phyloP scores from a whole-genome alignment of 371 early-diverging fungal species.

The Apophysomyces sp. region DNA sequence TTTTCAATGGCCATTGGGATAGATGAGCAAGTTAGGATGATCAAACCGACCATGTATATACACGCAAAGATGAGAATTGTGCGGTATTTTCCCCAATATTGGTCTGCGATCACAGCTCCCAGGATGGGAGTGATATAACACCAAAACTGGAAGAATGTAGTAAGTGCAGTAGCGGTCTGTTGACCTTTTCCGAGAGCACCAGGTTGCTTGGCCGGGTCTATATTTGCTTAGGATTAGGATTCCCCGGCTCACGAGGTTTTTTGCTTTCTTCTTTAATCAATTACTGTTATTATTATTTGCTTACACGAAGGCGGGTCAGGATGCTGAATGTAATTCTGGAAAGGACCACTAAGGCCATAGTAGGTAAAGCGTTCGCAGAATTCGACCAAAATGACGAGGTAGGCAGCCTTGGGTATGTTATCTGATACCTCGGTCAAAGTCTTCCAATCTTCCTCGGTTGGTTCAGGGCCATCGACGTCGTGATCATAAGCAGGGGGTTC shows the following conservation, averaged over 20 bases:
- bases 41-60: constrained; percentile 69
- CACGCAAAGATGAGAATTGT: constrained; percentile 70
- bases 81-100: constrained; percentile 78
- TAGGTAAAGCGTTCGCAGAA: constrained; percentile 75
- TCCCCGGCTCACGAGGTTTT: too few relatives aligned
- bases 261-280: too few relatives aligned
- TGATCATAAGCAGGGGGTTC: background rate
- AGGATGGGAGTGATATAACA: constrained; percentile 80
- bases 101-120: constrained; percentile 82
- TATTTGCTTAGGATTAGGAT: too few relatives aligned
- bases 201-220: constrained; percentile 47
- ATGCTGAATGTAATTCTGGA: constrained; percentile 63
- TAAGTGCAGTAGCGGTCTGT: constrained; percentile 65
- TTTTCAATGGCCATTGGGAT: constrained; percentile 50
- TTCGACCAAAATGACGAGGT: constrained; percentile 45
- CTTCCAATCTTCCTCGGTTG: constrained; percentile 46
- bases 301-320: constrained; percentile 40
- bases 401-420: constrained; percentile 39
- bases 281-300: background rate
- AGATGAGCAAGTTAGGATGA: constrained; percentile 66
- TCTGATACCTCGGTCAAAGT: constrained; percentile 38
- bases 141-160: constrained; percentile 79
- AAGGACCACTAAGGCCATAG: constrained; percentile 73
- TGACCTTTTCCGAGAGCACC: constrained; percentile 50
- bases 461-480: constrained; percentile 16